phyloP scores from a whole-genome alignment of 2,329 filamentous ascomycete species.

The Aspergillus quadrilineatus region DNA sequence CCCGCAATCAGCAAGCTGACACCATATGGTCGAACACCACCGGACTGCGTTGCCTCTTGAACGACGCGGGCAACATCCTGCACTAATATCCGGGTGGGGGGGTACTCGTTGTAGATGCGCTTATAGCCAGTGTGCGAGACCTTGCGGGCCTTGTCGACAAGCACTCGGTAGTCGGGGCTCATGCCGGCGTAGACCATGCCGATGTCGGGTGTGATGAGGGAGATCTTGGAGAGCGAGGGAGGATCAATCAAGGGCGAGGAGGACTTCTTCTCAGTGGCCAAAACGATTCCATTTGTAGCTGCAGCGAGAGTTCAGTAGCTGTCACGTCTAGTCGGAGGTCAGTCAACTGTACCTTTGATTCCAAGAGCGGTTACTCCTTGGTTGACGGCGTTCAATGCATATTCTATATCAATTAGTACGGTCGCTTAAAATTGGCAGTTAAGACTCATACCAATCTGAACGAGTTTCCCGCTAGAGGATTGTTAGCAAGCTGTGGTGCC shows the following conservation, averaged over 20 bases:
- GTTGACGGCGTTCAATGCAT: constrained; percentile 98
- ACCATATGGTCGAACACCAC: constrained; percentile 94
- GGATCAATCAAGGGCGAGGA: constrained; percentile 96
- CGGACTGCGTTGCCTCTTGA: constrained; percentile 97
- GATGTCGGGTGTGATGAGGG: constrained; percentile 96
- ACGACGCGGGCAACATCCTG: constrained; percentile 97
- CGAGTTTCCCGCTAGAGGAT: constrained; percentile 81
- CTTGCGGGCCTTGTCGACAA: constrained; percentile 97
- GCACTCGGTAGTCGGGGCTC: constrained; percentile 96
- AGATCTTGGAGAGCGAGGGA: constrained; percentile 93
- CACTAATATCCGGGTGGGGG: constrained; percentile 97
- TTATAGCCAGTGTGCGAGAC: constrained; percentile 98
- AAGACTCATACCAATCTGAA: constrained; percentile 76
- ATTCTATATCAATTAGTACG: constrained; percentile 62
- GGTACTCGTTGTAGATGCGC: constrained; percentile 99
- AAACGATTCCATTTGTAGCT: constrained; percentile 98
- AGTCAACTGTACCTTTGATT: constrained; percentile 75
- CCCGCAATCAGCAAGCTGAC: constrained; percentile 93
- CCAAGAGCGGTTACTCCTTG: constrained; percentile 97
- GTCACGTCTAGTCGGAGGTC: background rate
- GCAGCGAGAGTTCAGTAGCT: constrained; percentile 19
- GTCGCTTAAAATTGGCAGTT: background rate
- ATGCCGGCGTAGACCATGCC: constrained; percentile 99
- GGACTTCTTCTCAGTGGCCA: constrained; percentile 99
- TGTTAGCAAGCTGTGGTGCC: constrained; percentile 43